These are phyloP conservation scores for Suillus subaureus DNA, from an alignment of 768 basidiomycete genomes.

Conservation along the genomic window DNA sequence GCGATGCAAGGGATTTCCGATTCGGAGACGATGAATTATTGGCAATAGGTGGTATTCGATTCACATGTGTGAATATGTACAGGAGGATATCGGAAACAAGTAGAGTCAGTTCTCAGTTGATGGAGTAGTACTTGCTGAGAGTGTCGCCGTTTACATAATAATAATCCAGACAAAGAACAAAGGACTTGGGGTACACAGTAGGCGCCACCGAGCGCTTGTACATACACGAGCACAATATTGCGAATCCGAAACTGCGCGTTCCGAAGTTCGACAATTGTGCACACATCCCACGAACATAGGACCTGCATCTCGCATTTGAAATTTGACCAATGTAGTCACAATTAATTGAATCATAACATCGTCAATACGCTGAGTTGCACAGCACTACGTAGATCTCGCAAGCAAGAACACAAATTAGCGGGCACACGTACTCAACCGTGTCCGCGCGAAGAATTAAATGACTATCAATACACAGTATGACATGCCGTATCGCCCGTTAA, in stretches of 20 bases:
- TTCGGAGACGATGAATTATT: background rate
- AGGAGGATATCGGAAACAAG: background rate
- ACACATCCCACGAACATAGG: background rate
- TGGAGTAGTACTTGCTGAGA: background rate
- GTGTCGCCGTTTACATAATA: background rate
- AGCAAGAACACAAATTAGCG: conserved; percentile 7
- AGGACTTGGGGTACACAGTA: background rate
- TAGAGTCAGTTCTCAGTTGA: background rate
- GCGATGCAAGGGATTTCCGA: background rate
- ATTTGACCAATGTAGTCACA: background rate
- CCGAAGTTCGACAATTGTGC: no score
- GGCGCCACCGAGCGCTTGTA: no score
- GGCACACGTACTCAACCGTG: background rate
- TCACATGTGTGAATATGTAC: background rate
- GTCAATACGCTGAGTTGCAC: background rate
- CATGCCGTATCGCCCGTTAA: conserved; percentile 13
- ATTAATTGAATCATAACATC: background rate
- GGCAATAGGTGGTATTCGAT: background rate
- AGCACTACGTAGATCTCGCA: conserved; percentile 5
- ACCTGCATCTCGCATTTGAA: background rate
- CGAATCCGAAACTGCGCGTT: no score
- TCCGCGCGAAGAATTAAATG: conserved; percentile 6
- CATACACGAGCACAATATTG: no score
- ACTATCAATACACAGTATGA: conserved; percentile 35
- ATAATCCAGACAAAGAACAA: background rate